Evolutionary conservation across 345 rosid species (phyloP).

Genomic region (Citrus maxima): DNA sequence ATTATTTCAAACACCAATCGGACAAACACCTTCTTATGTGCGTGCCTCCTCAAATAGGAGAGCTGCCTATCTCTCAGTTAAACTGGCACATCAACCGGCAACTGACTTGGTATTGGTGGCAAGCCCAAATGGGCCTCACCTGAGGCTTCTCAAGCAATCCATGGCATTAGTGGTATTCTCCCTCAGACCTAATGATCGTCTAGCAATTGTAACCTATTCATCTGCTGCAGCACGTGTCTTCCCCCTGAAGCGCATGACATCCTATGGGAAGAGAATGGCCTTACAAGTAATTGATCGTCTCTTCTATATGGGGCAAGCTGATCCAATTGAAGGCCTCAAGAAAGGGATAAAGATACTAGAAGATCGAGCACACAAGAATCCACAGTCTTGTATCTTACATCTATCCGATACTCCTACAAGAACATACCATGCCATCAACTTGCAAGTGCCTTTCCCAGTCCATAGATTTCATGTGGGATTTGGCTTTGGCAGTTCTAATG

Average conservation of each 20-base stretch:
- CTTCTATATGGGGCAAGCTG: conserved; percentile 74
- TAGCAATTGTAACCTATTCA: conserved; percentile 79
- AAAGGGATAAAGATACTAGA: conserved; percentile 74
- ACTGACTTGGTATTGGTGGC: conserved; percentile 73
- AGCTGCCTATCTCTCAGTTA: conserved; percentile 63
- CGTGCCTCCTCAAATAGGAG: conserved; percentile 32
- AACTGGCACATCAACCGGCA: conserved; percentile 50
- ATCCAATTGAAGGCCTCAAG: conserved; percentile 70
- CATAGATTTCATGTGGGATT: conserved; percentile 77
- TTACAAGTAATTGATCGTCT: conserved; percentile 80
- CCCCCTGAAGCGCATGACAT: conserved; percentile 82
- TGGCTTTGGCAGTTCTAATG: conserved; percentile 63
- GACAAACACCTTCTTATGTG: conserved; percentile 21
- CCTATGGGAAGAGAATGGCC: conserved; percentile 70
- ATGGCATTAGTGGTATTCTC: conserved; percentile 80
- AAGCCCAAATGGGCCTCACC: conserved; percentile 76
- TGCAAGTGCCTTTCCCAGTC: conserved; percentile 50
- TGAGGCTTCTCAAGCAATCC: conserved; percentile 73
- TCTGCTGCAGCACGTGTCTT: conserved; percentile 77
- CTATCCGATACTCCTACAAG: conserved; percentile 63
- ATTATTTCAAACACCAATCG: conserved; percentile 24
- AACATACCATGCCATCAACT: conserved; percentile 40
- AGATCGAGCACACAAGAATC: conserved; percentile 80
- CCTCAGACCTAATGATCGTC: conserved; percentile 66
- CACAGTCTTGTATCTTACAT: conserved; percentile 58